These are phyloP conservation scores for Bruguiera gymnorhiza DNA, from an alignment of 345 rosid genomes.

Conservation along the genomic window DNA sequence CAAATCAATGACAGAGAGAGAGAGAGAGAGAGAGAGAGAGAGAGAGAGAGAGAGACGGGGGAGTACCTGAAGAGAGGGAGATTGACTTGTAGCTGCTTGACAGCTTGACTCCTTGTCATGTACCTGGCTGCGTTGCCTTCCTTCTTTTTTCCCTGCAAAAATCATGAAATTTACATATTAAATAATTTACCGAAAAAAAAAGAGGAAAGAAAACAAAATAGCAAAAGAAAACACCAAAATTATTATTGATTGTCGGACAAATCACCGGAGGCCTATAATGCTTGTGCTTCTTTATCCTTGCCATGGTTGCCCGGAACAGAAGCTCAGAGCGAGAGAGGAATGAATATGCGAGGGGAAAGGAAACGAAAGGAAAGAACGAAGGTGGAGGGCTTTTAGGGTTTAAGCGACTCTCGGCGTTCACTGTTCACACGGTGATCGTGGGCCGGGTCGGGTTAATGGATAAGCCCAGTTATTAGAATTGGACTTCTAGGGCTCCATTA, in stretches of 20 bases:
- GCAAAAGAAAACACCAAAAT: too few species aligned
- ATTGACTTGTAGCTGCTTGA: slow-evolving; percentile 69
- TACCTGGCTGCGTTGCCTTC: slow-evolving; percentile 91
- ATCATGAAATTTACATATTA: not conserved
- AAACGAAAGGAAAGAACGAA: not conserved
- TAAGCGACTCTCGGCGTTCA: not conserved
- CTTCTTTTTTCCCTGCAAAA: slow-evolving; percentile 81
- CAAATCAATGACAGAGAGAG: not conserved
- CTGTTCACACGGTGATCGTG: not conserved
- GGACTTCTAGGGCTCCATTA: too few species aligned
- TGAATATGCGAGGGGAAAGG: not conserved
- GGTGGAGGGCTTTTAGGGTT: not conserved
- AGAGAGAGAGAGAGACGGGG: not conserved
- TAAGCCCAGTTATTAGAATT: too few species aligned
- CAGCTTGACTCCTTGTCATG: slow-evolving; percentile 82
- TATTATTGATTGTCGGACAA: not conserved
- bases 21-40: not conserved
- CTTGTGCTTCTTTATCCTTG: slow-evolving; percentile 31
- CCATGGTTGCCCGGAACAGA: slow-evolving; percentile 7
- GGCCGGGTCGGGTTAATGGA: too few species aligned
- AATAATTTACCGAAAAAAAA: not conserved
- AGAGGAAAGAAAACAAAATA: not conserved
- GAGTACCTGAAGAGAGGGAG: not conserved
- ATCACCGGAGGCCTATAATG: slow-evolving; percentile 87
- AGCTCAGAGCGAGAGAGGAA: not conserved